phyloP scores from a whole-genome alignment of 1,284 basidiomycete species.

The Cutaneotrichosporon sp. region DNA sequence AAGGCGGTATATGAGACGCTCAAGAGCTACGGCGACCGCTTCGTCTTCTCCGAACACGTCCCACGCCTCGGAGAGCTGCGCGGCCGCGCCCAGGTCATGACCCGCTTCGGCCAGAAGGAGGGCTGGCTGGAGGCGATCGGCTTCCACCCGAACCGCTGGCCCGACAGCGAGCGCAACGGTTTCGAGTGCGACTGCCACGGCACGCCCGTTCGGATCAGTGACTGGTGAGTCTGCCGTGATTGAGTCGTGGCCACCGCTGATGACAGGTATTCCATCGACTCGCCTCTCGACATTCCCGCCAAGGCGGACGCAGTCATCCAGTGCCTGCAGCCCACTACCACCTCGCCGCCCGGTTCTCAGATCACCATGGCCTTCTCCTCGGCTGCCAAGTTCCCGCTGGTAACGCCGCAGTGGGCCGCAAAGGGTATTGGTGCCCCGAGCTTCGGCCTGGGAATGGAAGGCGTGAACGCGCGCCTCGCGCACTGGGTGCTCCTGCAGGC shows the following conservation, averaged over 20 bases:
- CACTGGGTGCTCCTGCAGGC: slow-evolving; percentile 60
- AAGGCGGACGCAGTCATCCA: slow-evolving; percentile 56
- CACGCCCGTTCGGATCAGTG: slow-evolving; percentile 66
- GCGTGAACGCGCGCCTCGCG: slow-evolving; percentile 69
- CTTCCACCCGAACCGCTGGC: slow-evolving; percentile 76
- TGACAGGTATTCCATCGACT: slow-evolving; percentile 67
- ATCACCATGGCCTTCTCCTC: slow-evolving; percentile 70
- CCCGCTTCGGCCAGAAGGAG: slow-evolving; percentile 69
- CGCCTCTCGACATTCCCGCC: slow-evolving; percentile 71
- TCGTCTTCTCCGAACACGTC: slow-evolving; percentile 72
- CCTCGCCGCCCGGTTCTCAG: slow-evolving; percentile 35
- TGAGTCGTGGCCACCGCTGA: not conserved
- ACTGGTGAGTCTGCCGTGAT: slow-evolving; percentile 62
- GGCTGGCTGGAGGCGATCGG: slow-evolving; percentile 55
- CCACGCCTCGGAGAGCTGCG: slow-evolving; percentile 73
- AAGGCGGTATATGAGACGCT: slow-evolving; percentile 63
- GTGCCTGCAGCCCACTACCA: slow-evolving; percentile 20
- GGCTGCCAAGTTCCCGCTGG: slow-evolving; percentile 72
- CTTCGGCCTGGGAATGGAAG: slow-evolving; percentile 68
- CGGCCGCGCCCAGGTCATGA: slow-evolving; percentile 74
- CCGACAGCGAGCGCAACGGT: slow-evolving; percentile 63
- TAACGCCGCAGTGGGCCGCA: slow-evolving; percentile 66
- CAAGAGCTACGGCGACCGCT: slow-evolving; percentile 54
- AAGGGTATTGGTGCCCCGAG: slow-evolving; percentile 73
- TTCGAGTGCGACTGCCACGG: slow-evolving; percentile 61